Evolutionary conservation across 192 early-diverging fungal genomes (phyloP).

Genomic region (Bifiguratus adelaidae): DNA sequence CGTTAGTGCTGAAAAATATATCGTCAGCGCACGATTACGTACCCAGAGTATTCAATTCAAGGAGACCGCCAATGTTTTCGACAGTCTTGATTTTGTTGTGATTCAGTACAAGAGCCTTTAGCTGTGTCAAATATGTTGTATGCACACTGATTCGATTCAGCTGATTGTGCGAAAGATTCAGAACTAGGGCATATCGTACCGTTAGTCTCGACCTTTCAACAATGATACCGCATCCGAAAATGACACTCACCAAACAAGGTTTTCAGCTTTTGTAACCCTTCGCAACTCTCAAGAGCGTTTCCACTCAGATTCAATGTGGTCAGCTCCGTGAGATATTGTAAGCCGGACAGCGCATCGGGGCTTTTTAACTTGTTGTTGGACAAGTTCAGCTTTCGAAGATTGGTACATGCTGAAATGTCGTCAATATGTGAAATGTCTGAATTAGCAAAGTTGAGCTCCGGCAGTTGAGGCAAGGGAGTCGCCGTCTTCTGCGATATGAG

Average conservation of each 20-base stretch:
- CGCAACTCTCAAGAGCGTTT: constrained; percentile 48
- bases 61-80: constrained; percentile 47
- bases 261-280: constrained; percentile 39
- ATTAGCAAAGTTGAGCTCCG: constrained; percentile 36
- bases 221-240: background rate
- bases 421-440: constrained; percentile 55
- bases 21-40: constrained; percentile 2
- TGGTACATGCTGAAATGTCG: constrained; percentile 51
- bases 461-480: constrained; percentile 33
- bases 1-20: background rate
- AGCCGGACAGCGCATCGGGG: constrained; percentile 34
- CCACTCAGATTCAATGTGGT: constrained; percentile 54
- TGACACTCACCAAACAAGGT: constrained; percentile 42
- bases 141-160: constrained; percentile 45
- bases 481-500: constrained; percentile 22
- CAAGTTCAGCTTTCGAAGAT: constrained; percentile 51
- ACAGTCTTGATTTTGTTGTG: constrained; percentile 60
- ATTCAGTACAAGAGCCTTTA: constrained; percentile 74
- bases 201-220: background rate
- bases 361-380: constrained; percentile 40
- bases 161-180: constrained; percentile 63
- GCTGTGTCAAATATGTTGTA: constrained; percentile 35
- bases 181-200: constrained; percentile 18
- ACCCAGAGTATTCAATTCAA: constrained; percentile 61
- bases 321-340: constrained; percentile 37